phyloP scores from a whole-genome alignment of 2,329 filamentous ascomycete genomes.

The Trichoderma sp. region DNA sequence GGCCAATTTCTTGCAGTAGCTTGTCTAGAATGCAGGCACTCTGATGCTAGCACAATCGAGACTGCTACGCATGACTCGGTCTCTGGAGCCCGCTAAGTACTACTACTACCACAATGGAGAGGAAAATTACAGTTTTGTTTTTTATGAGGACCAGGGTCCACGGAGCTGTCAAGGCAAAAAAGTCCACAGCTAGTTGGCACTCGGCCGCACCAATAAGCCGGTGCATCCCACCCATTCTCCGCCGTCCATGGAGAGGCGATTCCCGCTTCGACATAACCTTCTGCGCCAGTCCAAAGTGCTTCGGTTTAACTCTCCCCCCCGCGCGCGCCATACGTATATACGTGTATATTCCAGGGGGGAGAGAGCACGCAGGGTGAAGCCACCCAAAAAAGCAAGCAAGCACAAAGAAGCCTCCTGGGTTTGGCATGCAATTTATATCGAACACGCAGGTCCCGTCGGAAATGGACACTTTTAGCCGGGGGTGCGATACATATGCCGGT shows the following conservation, averaged over 20 bases:
- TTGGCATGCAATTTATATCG: not conserved
- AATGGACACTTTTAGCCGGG: not conserved
- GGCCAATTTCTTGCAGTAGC: constrained; percentile 16
- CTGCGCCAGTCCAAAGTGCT: not conserved
- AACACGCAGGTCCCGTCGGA: not conserved
- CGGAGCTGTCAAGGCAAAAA: constrained; percentile 4
- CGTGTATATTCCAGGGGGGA: not conserved
- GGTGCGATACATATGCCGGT: not conserved
- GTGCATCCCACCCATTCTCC: not conserved
- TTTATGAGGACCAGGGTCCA: not conserved
- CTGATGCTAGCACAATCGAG: constrained; percentile 15
- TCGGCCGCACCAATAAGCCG: constrained; percentile 14
- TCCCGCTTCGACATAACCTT: not conserved
- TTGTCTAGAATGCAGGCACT: constrained; percentile 6
- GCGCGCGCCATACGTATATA: not conserved
- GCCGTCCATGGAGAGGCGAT: not conserved
- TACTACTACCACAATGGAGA: not conserved
- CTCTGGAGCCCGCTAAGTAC: not conserved
- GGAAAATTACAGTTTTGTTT: not conserved
- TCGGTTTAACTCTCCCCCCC: not conserved
- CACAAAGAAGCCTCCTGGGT: not conserved
- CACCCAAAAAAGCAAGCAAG: not conserved
- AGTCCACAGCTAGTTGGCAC: not conserved
- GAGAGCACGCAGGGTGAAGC: not conserved
- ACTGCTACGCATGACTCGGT: not conserved